Base-by-base conservation (phyloP, 257 asterid genomes). In the Nemophila menziesii region DNA sequence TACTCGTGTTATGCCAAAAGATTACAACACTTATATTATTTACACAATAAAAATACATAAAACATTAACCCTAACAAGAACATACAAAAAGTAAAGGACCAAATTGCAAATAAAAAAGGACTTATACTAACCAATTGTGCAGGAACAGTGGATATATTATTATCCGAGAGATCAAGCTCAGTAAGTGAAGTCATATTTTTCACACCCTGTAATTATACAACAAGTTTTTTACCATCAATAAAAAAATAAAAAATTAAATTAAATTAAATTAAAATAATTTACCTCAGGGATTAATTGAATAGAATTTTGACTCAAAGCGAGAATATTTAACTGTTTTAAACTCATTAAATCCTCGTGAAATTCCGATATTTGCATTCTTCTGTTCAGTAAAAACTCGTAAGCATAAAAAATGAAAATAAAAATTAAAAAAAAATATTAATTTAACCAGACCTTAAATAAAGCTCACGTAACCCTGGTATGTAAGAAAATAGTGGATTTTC, bases 261-360 rank as follows among this genome's bases (percentile, higher is more conserved):
- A n/a, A n/a, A n/a, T n/a, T n/a, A n/a, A n/a, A n/a, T n/a, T n/a
- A n/a, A n/a, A n/a, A n/a, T n/a, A n/a, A n/a, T n/a, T n/a, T n/a
- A n/a, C n/a, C n/a, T n/a, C n/a, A n/a, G n/a, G n/a, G n/a, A n/a
- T 63, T 36, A 74, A 64, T 46, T 80, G 92, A 40, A 85, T 71
- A 48, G 67, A 54, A 51, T 90, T 90, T 61, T 84, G 98, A 61
- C 96, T 79, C 73, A 85, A 70, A 78, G 81, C 94, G 61, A 89
- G 94, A 67, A 74, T 73, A 66, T 58, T 73, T 17, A 89, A 66
- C 51, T 57, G 70, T 73, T 61, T 73, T 33, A 81, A 67, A 43
- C 56, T 59, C 71, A 77, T n/a, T 56, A 85, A 53, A 24, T 81
- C 86, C 58, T 55, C 36, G 20, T 95, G 98, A 66, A 90, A 73